These are phyloP conservation scores for Acanthamoeba quina DNA, from an alignment of 208 protist genomes.

Conservation along the genomic window DNA sequence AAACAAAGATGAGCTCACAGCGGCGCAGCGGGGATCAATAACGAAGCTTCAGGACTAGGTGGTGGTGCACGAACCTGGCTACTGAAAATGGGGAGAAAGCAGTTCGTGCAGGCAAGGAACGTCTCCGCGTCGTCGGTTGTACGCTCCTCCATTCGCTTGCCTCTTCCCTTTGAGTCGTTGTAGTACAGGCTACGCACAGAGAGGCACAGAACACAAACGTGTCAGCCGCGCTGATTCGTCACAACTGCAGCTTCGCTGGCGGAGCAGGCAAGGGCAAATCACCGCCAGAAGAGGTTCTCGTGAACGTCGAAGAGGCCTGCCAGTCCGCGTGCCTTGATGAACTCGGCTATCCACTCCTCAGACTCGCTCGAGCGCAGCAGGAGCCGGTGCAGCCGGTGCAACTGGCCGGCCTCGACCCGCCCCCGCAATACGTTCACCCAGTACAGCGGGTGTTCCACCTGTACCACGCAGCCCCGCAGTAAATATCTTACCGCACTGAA, in stretches of 20 bases:
- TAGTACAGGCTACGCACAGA: slow-evolving; percentile 14
- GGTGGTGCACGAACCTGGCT: not conserved
- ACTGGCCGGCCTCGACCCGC: slow-evolving; percentile 3
- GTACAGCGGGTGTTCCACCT: slow-evolving; percentile 38
- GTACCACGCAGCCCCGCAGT: not conserved
- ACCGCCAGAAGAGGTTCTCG: slow-evolving; percentile 72
- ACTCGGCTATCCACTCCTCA: slow-evolving; percentile 46
- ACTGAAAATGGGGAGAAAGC: slow-evolving; percentile 37
- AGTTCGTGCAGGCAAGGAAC: slow-evolving; percentile 26
- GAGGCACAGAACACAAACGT: not conserved
- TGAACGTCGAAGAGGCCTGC: slow-evolving; percentile 35
- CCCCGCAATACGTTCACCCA: slow-evolving; percentile 60
- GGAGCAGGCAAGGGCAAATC: not conserved
- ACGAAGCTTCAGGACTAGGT: not conserved
- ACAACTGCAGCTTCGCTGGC: not conserved
- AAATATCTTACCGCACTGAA: not conserved
- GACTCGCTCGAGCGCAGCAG: not conserved
- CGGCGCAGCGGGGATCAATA: not conserved
- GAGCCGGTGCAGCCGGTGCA: not conserved
- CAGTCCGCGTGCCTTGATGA: not conserved
- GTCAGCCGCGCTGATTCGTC: not conserved
- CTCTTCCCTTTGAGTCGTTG: not conserved
- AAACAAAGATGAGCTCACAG: not conserved
- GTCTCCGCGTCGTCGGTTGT: not conserved
- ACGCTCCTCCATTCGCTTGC: not conserved